Evolutionary conservation across 768 basidiomycete species (phyloP).

Genomic region (Mycena indigotica): DNA sequence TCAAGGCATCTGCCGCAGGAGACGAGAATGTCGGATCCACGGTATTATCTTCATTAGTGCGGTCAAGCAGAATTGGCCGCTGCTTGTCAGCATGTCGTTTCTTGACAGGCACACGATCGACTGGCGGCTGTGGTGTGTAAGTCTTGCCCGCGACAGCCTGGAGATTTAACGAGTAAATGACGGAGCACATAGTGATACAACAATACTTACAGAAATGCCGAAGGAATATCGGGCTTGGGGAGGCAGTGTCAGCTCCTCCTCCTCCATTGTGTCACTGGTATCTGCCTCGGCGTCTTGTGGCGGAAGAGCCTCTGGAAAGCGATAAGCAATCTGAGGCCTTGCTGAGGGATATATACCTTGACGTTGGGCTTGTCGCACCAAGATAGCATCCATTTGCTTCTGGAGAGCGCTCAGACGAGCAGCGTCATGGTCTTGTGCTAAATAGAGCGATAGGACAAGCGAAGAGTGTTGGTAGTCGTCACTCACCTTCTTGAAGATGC

Average conservation of each 20-base stretch:
- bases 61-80: neutral
- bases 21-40: neutral
- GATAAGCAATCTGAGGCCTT: too few species aligned
- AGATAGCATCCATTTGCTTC: neutral
- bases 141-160: neutral
- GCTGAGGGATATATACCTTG: too few species aligned
- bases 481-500: too few species aligned
- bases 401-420: neutral
- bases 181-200: too few species aligned
- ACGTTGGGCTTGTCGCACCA: neutral
- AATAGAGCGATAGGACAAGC: neutral
- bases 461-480: too few species aligned
- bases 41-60: neutral
- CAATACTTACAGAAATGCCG: too few species aligned
- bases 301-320: too few species aligned
- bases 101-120: neutral
- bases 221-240: too few species aligned
- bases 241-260: too few species aligned
- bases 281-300: too few species aligned
- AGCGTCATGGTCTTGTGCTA: neutral
- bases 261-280: too few species aligned
- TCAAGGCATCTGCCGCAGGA: neutral
- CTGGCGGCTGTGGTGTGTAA: neutral
- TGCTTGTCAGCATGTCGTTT: neutral
- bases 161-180: too few species aligned